Evolutionary conservation across 768 basidiomycete genomes (phyloP).

Genomic region (Pisolithus microcarpus): DNA sequence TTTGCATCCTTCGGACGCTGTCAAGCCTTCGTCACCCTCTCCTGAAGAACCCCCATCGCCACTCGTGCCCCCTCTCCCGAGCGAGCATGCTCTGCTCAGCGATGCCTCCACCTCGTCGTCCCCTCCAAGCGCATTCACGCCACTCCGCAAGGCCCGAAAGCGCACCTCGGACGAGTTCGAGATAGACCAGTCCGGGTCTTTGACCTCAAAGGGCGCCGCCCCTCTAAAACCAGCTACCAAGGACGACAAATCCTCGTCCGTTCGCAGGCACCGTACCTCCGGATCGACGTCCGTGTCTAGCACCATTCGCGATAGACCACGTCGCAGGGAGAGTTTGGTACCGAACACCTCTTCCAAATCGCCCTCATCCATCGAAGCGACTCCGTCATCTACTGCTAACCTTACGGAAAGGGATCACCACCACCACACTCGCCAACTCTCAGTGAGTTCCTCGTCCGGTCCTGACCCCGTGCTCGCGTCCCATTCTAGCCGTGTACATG

Average conservation of each 20-base stretch:
- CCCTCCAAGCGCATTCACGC: slow-evolving; percentile 60
- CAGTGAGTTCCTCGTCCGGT: slow-evolving; percentile 60
- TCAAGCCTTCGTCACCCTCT: slow-evolving; percentile 24
- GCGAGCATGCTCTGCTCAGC: slow-evolving; percentile 23
- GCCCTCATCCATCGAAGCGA: slow-evolving; percentile 10
- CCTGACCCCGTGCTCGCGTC: slow-evolving; percentile 37
- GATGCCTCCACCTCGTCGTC: slow-evolving; percentile 30
- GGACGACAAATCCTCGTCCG: slow-evolving; percentile 43
- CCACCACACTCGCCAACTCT: slow-evolving; percentile 58
- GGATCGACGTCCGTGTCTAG: slow-evolving; percentile 42
- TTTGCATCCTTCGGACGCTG: slow-evolving; percentile 26
- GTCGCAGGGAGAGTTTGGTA: slow-evolving; percentile 44
- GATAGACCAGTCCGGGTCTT: slow-evolving; percentile 59
- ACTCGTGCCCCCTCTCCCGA: slow-evolving; percentile 26
- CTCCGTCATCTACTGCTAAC: slow-evolving; percentile 17
- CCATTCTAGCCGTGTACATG: slow-evolving; percentile 52
- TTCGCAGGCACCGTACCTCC: slow-evolving; percentile 67
- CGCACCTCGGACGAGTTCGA: slow-evolving; percentile 81
- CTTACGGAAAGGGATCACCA: slow-evolving; percentile 26
- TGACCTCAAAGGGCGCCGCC: slow-evolving; percentile 45
- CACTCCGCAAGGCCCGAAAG: slow-evolving; percentile 57
- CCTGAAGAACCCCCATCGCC: slow-evolving; percentile 20
- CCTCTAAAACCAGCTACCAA: slow-evolving; percentile 24
- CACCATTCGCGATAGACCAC: slow-evolving; percentile 37
- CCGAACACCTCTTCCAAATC: slow-evolving; percentile 34